These are phyloP conservation scores for Globisporangium abappressorium DNA, from an alignment of 352 stramenopile species.

Conservation along the genomic window DNA sequence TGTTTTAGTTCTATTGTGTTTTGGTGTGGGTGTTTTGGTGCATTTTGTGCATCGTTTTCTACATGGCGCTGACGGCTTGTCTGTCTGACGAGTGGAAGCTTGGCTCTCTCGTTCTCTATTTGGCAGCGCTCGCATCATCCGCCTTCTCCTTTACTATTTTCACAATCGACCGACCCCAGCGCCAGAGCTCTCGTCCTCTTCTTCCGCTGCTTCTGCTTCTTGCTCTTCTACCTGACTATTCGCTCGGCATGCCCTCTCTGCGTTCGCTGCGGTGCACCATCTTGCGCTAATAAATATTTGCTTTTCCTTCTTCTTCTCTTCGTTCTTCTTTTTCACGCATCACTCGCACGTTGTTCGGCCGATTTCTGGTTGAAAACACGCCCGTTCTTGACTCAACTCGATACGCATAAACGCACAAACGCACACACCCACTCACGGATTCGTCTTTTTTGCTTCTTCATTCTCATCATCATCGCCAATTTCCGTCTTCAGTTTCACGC, in stretches of 20 bases:
- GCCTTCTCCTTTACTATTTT: slow-evolving; percentile 1
- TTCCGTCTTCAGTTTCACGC: slow-evolving; percentile 27
- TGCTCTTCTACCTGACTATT: neutral
- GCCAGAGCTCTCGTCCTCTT: neutral
- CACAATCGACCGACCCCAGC: slow-evolving; percentile 5
- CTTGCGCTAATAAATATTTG: slow-evolving; percentile 39
- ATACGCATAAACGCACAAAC: neutral
- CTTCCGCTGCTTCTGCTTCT: neutral
- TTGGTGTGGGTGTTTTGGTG: neutral
- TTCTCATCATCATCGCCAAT: neutral
- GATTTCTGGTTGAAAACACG: neutral
- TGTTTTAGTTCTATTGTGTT: slow-evolving; percentile 9
- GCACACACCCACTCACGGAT: neutral
- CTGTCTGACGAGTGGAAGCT: neutral
- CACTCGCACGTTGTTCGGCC: neutral
- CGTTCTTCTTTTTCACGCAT: slow-evolving; percentile 1
- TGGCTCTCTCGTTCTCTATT: neutral
- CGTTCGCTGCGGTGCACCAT: neutral
- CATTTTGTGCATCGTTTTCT: slow-evolving; percentile 8
- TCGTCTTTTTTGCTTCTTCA: neutral
- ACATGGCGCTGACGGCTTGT: neutral
- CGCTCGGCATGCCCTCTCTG: neutral
- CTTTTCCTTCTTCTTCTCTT: neutral
- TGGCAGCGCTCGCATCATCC: neutral
- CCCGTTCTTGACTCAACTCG: neutral